Conservation (phyloP, 768 basidiomycete species). For the Phlebiopsis gigantea region DNA sequence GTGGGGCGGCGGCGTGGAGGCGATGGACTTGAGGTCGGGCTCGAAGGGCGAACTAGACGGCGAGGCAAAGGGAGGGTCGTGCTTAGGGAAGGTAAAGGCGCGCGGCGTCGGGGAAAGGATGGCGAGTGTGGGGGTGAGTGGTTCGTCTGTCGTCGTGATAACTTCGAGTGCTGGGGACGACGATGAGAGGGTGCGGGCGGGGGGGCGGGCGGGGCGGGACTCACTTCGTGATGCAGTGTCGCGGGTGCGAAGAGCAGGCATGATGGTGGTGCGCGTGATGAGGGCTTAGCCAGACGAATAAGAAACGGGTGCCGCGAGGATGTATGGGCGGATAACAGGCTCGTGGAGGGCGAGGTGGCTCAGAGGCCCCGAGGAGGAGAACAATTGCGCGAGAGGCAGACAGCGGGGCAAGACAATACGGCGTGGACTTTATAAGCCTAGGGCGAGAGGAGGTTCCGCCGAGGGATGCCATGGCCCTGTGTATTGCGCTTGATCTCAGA, state of each 20-base stretch:
- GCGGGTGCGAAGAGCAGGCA: conserved; percentile 78
- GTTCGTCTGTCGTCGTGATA: conserved; percentile 49
- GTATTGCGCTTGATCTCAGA: conserved; percentile 18
- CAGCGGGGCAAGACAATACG: conserved; percentile 29
- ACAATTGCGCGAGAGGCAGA: conserved; percentile 67
- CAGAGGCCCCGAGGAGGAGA: conserved; percentile 43
- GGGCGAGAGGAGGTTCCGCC: conserved; percentile 23
- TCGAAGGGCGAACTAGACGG: conserved; percentile 71
- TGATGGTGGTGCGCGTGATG: conserved; percentile 41
- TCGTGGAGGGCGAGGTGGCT: conserved; percentile 44
- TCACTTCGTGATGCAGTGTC: conserved; percentile 56
- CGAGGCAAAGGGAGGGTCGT: conserved; percentile 45
- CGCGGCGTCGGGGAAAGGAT: conserved; percentile 65
- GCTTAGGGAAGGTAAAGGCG: conserved; percentile 56
- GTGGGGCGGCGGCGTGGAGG: conserved; percentile 43
- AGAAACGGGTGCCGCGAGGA: conserved; percentile 24
- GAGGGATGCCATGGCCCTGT: conserved; percentile 15
- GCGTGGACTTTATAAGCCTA: conserved; percentile 26
- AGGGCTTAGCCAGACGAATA: conserved; percentile 21
- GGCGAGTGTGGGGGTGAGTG: conserved; percentile 46
- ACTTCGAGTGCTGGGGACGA: conserved; percentile 61
- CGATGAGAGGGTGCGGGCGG: conserved; percentile 11
- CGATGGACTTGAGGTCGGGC: conserved; percentile 49
- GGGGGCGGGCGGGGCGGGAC: conserved; percentile 14
- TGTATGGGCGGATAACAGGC: conserved; percentile 24